Evolutionary conservation across 2,329 filamentous ascomycete species (phyloP), one percentile per base, ranked within the genome.

Genomic region (Pseudogymnoascus pannorum): DNA sequence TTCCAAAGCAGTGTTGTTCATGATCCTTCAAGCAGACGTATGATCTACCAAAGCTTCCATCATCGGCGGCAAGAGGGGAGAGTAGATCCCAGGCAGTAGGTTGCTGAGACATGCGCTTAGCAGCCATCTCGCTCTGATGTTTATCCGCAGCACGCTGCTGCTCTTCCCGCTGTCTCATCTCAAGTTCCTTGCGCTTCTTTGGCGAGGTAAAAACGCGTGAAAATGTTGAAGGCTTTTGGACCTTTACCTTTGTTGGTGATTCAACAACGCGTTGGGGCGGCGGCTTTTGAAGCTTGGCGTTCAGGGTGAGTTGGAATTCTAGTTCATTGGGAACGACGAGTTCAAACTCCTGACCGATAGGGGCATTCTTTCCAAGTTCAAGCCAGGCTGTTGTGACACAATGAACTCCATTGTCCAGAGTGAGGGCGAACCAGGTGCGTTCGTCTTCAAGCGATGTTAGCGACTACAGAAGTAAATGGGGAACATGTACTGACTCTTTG

Each of bases 331-430:
- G 87, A 24, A 99, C 94, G 31, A 97, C 92, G 48, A 99, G 86
- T 76, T 99, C 94, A 69, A 99, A 99, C 73, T 99, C 94, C 72
- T 99, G 94, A 5, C 93, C 94, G 68, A 99, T 97, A 0, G 94
- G 92, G 2, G 94, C 93, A 63, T 89, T 93, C 68, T 89, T 89
- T 18, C 91, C 92, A 63, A 99, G 80, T 74, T 99, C 94, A 7
- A 97, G 81, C 90, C 92, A 97, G 0, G 92, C 88, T 3, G 94
- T 99, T 0, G 94, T 99, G 14, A 99, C 94, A 70, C 94, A 99
- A 73, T 99, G 94, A 1, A 99, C 85, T 24, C 94, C 94, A 66
- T 99, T 99, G 75, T 99, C 94, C n/a, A 99, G 82, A 0, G 94
- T 99, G 9, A 99, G 82, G 68, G 93, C 92, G 77, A 99, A 99